Evolutionary conservation across 768 basidiomycete genomes (phyloP).

Genomic region (Zangia roseola): DNA sequence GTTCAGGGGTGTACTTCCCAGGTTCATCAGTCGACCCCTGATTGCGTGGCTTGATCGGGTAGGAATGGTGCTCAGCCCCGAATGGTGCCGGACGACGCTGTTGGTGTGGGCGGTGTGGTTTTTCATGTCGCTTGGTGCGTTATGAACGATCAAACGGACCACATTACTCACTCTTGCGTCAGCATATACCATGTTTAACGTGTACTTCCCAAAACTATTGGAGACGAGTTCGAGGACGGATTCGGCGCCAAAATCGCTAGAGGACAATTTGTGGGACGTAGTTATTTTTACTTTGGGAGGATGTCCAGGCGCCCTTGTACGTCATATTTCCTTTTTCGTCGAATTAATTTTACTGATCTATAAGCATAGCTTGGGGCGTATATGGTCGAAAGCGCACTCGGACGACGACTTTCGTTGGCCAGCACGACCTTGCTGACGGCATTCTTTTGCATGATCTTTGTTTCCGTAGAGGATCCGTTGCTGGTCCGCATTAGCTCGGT

Average conservation of each 20-base stretch:
- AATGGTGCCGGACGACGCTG: slow-evolving; percentile 75
- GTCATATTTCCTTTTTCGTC: slow-evolving; percentile 26
- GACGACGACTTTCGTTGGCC: slow-evolving; percentile 70
- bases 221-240: slow-evolving; percentile 46
- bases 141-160: background rate
- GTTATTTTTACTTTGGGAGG: slow-evolving; percentile 83
- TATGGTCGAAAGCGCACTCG: slow-evolving; percentile 68
- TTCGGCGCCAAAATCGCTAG: slow-evolving; percentile 43
- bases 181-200: slow-evolving; percentile 94
- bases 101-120: slow-evolving; percentile 81
- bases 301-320: slow-evolving; percentile 78
- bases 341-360: too few relatives aligned
- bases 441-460: slow-evolving; percentile 70
- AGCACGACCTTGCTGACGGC: slow-evolving; percentile 76
- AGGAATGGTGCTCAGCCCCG: slow-evolving; percentile 65
- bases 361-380: slow-evolving; percentile 78
- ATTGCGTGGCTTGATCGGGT: slow-evolving; percentile 69
- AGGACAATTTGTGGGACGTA: slow-evolving; percentile 79
- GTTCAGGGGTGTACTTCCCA: slow-evolving; percentile 47
- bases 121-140: slow-evolving; percentile 71
- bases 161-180: background rate
- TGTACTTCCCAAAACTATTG: slow-evolving; percentile 82
- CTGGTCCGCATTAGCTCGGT: slow-evolving; percentile 69
- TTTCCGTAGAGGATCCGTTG: slow-evolving; percentile 51
- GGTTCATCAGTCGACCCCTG: slow-evolving; percentile 57